A percentile compares a stretch with the other conserved stretches of the same genome.
These are phyloP conservation scores for Trypanosoma theileri DNA, from an alignment of 208 protist species.

Conservation along the genomic window DNA sequence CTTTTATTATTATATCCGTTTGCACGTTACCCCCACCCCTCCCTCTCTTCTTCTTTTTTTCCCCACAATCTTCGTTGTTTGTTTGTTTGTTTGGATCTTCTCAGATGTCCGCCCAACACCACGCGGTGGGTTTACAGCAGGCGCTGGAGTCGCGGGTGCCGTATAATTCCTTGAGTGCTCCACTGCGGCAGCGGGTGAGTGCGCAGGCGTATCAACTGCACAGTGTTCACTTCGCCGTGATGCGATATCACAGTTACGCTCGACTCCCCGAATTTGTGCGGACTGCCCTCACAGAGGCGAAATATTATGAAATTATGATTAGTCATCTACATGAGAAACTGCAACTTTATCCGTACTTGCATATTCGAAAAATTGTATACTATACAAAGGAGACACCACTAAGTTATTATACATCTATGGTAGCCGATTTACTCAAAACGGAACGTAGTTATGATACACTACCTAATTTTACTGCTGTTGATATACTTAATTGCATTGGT, in stretches of 20 bases:
- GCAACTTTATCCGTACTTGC: conserved; percentile 81
- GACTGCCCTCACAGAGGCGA: conserved; percentile 42
- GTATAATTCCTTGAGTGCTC: conserved; percentile 51
- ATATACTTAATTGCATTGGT: conserved; percentile 92
- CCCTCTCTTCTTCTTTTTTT: too few species aligned
- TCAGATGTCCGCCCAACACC: conserved; percentile 18
- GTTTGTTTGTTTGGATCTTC: too few species aligned
- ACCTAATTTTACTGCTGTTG: conserved; percentile 97
- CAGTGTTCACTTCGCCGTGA: conserved; percentile 40
- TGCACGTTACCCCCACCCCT: too few species aligned
- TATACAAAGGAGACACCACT: conserved; percentile 76
- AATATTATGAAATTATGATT: conserved; percentile 81
- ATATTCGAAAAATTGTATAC: conserved; percentile 52
- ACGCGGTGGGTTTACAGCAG: conserved; percentile 50
- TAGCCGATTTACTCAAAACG: conserved; percentile 70
- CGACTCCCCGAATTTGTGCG: conserved; percentile 68
- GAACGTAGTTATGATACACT: conserved; percentile 93
- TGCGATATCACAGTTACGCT: conserved; percentile 61
- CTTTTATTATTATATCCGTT: too few species aligned
- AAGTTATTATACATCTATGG: conserved; percentile 72
- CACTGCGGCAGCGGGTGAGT: conserved; percentile 67
- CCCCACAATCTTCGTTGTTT: background rate
- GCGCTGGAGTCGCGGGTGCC: conserved; percentile 49
- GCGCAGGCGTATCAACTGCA: conserved; percentile 48
- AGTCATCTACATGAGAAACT: conserved; percentile 39